Conservation (phyloP, 331 rosid species). For the Acacia pycnantha region DNA sequence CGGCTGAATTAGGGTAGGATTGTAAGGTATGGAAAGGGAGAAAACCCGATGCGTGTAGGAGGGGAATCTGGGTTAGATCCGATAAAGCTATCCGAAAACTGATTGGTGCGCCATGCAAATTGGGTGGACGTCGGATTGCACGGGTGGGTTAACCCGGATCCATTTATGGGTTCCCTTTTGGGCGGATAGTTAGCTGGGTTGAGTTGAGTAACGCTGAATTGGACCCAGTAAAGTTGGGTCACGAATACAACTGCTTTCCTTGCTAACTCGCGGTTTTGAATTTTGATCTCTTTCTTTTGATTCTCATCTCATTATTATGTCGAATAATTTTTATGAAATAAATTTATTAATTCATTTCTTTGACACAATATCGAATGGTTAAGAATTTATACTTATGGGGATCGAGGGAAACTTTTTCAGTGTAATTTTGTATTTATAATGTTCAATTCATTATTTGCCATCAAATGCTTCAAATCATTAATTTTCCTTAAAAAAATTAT, state of each 20-base stretch:
- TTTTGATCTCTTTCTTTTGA: no score
- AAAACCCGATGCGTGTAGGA: constrained; percentile 43
- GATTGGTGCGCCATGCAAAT: neutral
- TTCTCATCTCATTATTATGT: neutral
- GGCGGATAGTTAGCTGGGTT: neutral
- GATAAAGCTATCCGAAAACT: constrained; percentile 29
- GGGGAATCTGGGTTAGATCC: constrained; percentile 54
- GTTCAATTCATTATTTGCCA: neutral
- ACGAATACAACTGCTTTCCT: neutral
- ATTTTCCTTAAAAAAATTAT: neutral
- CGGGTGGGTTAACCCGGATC: constrained; percentile 21
- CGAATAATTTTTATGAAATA: no score
- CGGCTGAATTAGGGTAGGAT: constrained; percentile 44
- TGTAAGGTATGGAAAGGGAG: constrained; percentile 25
- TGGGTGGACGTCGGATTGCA: neutral
- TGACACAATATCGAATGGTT: neutral
- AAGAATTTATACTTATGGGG: neutral
- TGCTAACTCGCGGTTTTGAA: neutral
- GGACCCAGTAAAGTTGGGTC: constrained; percentile 3
- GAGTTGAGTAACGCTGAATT: neutral
- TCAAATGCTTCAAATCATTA: no score
- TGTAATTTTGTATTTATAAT: neutral
- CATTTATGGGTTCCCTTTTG: neutral
- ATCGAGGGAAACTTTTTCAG: neutral
- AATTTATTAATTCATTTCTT: neutral